Evolutionary conservation across 148 eudicot genomes (phyloP), one percentile per base, ranked within the genome.

Genomic region (Amaranthus palmeri): DNA sequence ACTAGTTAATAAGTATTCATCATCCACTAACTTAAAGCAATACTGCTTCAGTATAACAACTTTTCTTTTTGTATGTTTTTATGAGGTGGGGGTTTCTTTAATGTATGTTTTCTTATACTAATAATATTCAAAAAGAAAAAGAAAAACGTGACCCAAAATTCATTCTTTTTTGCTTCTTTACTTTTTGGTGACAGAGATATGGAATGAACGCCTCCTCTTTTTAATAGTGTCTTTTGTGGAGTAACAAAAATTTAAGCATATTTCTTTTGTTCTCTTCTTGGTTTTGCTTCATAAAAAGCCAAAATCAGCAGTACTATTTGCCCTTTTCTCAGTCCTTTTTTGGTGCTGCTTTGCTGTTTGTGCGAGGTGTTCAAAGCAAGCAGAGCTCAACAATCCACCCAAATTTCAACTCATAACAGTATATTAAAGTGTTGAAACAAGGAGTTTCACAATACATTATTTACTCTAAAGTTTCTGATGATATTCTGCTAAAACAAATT

Each of bases 221-320:
- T 57, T 65, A 62, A 76, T 25, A 49, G 71, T 65, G 17, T 71
- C 58, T 77, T 51, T 44, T 66, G 72, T 71, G 76, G 65, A 78
- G 69, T 67, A 57, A 53, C 67, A 66, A 10, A 47, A 65, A 40
- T 54, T 14, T 11, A 68, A 78, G 77, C 74, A 61, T 54, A 67
- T 73, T 73, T 78, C 10, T 67, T 40, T 52, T 7, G 54, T 74
- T 42, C 5, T 55, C 9, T 73, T 15, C 56, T 65, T 52, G 61
- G 15, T 13, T 64, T 68, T 61, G 17, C 14, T 68, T 61, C 58
- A 67, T 41, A 73, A 62, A 49, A 57, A 54, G 59, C 64, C 58
- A 72, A 58, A 73, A 72, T 12, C 49, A 77, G 56, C 46, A 73
- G 68, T 73, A 51, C 48, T 25, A 11, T 0, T 43, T 54, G 25